These are phyloP conservation scores for Penicillium subrubescens DNA, from an alignment of 495 filamentous ascomycete species.

Conservation along the genomic window DNA sequence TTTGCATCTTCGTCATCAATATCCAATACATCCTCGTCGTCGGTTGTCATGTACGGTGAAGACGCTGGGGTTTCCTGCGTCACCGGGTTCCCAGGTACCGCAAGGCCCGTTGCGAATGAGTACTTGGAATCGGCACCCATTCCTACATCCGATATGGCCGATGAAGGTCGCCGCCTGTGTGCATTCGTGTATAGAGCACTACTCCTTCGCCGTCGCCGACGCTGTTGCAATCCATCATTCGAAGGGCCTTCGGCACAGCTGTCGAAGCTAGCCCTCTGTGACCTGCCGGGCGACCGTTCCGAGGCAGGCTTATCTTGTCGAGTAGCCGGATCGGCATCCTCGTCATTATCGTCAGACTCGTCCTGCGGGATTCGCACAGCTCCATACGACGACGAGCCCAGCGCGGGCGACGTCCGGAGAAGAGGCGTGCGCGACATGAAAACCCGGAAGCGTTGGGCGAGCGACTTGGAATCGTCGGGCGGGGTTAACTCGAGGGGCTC, in stretches of 20 bases:
- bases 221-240: slow-evolving; percentile 4
- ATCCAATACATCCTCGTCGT: slow-evolving; percentile 29
- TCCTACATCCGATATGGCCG: slow-evolving; percentile 30
- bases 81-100: slow-evolving; percentile 26
- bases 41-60: slow-evolving; percentile 24
- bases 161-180: slow-evolving; percentile 26
- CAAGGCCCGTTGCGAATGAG: slow-evolving; percentile 34
- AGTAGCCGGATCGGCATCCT: not conserved
- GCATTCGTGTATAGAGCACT: slow-evolving; percentile 15
- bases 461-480: slow-evolving; percentile 15
- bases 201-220: slow-evolving; percentile 19
- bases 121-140: slow-evolving; percentile 34
- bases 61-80: slow-evolving; percentile 25
- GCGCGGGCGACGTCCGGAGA: slow-evolving; percentile 60
- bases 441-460: slow-evolving; percentile 22
- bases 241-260: slow-evolving; percentile 23
- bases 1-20: slow-evolving; percentile 31
- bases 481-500: slow-evolving; percentile 17
- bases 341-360: slow-evolving; percentile 11
- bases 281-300: not conserved
- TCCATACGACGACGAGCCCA: slow-evolving; percentile 60
- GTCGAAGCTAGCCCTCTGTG: slow-evolving; percentile 18
- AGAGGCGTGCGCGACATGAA: slow-evolving; percentile 59
- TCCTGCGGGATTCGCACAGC: slow-evolving; percentile 43
- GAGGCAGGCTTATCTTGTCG: not conserved